Base-by-base conservation (phyloP, 805 yeast species). In the Ogataea allantospora region DNA sequence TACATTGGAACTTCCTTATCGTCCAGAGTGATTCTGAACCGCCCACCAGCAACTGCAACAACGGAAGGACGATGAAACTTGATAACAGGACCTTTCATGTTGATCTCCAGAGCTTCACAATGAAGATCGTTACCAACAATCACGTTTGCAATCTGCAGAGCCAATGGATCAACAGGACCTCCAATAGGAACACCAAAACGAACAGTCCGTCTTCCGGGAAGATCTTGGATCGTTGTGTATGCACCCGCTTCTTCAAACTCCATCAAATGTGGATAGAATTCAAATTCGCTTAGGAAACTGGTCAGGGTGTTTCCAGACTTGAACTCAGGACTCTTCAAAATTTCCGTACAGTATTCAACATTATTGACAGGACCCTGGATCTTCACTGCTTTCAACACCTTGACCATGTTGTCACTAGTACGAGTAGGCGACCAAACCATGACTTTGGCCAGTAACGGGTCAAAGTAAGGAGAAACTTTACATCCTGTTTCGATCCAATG, bases 141-240 rank as follows among this genome's bases (percentile, higher is more conserved):
- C 56, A 83, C 70, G 66, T 91, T 91, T 12, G 96, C 96, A 43
- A 87, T 62, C 53, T 96, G 75, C 67, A 89, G 87, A 4, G 96
- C 80, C 51, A 80, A 88, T 44, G 80, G 77, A 65, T 91, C 99
- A 96, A 91, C 91, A 42, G 98, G 96, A 27, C 99, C 99, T 23
- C 96, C 86, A 7, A 96, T 97, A 18, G 99, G 99, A 36, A 91
- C 98, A 58, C 99, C 99, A 50, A 83, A 73, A 54, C 83, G 78
- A 88, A 93, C 83, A 57, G 68, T 70, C 14, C 88, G 70, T 68
- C 99, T 81, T 35, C 95, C 95, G 11, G 95, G 95, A 61, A 80
- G 91, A 65, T 91, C 99, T 67, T 91, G 99, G 36, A 91, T 89
- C 3, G 96, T 85, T 20, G 98, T 91, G 63, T 88, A 88, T 26